These are phyloP conservation scores for Vitis amurensis DNA, from an alignment of 164 flowering plant species.

Conservation along the genomic window DNA sequence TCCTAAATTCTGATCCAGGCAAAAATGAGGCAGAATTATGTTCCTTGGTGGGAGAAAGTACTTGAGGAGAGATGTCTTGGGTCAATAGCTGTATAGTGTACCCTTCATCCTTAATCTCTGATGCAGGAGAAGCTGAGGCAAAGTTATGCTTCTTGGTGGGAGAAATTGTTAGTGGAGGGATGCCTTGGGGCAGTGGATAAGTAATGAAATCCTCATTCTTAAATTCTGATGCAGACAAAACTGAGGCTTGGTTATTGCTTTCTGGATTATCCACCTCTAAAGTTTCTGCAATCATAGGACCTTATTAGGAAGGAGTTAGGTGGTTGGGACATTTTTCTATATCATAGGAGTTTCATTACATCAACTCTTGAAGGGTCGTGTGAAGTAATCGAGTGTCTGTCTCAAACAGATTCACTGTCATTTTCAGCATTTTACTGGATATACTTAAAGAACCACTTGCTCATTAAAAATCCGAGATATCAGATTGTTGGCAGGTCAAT, in stretches of 20 bases:
- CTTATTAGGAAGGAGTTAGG: too few relatives aligned
- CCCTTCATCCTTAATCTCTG: too few relatives aligned
- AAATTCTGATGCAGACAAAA: conserved; percentile 16
- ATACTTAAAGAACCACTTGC: too few relatives aligned
- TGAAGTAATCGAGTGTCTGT: conserved; percentile 6
- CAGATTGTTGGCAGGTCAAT: too few relatives aligned
- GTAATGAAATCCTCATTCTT: not conserved
- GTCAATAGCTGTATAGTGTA: too few relatives aligned
- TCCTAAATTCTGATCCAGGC: conserved; percentile 9
- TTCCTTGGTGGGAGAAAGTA: too few relatives aligned
- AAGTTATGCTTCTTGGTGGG: conserved; percentile 3
- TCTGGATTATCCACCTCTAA: conserved; percentile 14
- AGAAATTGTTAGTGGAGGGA: conserved; percentile 9
- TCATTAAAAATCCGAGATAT: conserved; percentile 6
- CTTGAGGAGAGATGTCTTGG: too few relatives aligned
- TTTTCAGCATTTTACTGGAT: conserved; percentile 10
- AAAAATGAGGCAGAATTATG: not conserved
- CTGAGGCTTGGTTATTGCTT: conserved; percentile 2
- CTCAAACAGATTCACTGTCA: not conserved
- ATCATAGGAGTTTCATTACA: too few relatives aligned
- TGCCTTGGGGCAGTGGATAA: not conserved
- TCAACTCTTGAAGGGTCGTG: too few relatives aligned
- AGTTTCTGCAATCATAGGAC: conserved; percentile 6
- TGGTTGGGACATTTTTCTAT: too few relatives aligned
- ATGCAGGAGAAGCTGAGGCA: not conserved